Base-by-base conservation (phyloP, 805 yeast species). In the Starmerella stigmatis region DNA sequence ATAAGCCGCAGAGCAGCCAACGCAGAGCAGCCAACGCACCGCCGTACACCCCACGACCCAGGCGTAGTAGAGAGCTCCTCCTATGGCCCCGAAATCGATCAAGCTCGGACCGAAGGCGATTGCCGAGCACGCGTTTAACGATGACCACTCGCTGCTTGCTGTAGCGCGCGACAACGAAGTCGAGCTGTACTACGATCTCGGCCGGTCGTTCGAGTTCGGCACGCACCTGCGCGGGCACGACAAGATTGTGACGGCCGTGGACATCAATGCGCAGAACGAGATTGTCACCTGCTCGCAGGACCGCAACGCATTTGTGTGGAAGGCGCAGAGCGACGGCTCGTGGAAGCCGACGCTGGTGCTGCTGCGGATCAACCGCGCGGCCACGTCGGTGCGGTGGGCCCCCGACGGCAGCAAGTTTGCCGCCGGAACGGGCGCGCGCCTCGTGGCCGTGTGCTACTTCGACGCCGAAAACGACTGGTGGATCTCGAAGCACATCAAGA, bases 391-490 rank as follows among this genome's bases (percentile, higher is more conserved):
- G 42, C 75, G 78, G 56, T 92, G 99, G 99, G 82, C 95, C 9
- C 96, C 97, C 17, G 76, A 75, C 55, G 97, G 96, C n/a, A 68
- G 68, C 60, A 92, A 92, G 68, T 92, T 92, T 65, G 98, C 98
- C 1, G 97, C 89, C 39, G 98, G 96, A 0, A 83, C 95, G 2
- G 86, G 95, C 38, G 96, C 95, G 36, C 72, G 97, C 49, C 81
- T 83, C 51, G 80, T 92, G 64, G 96, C 97, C 9, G 83, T 92
- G 41, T 92, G 98, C 69, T 92, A 88, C 67, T 92, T 82, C 62
- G 98, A 92, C 66, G 82, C 73, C 51, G 96, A 86, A 58, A 92
- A 89, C 63, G 95, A 92, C 63, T 92, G 99, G 99, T 92, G 99
- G 99, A 88, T 92, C 42, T 85, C 97, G 12, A 89, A 89, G 65